These are phyloP conservation scores for Cladosporium sp. DNA, from an alignment of 2,329 filamentous ascomycete genomes.

Conservation along the genomic window DNA sequence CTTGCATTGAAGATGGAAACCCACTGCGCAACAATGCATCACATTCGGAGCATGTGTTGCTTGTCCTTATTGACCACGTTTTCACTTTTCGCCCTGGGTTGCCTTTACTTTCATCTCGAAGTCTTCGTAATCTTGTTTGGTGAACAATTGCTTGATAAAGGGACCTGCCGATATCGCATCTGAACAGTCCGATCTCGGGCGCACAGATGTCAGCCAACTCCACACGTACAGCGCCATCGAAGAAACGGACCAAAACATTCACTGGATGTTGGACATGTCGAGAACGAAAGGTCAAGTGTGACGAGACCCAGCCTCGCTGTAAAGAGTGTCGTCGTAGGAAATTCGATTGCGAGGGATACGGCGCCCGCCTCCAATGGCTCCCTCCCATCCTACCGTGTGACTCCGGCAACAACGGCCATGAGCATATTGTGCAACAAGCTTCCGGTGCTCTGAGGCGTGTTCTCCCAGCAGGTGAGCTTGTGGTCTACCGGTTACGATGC, in stretches of 20 bases:
- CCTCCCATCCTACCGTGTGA: neutral
- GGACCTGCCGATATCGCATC: no score
- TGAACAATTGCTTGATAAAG: no score
- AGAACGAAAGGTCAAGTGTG: slow-evolving; percentile 9
- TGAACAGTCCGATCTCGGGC: no score
- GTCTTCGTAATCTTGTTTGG: no score
- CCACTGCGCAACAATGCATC: no score
- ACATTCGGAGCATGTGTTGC: no score
- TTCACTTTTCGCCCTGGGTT: no score
- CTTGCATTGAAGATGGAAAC: neutral
- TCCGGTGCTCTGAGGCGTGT: neutral
- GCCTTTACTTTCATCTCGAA: no score
- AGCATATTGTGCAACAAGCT: neutral
- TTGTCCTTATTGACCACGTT: no score
- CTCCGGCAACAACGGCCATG: no score
- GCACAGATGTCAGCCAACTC: neutral
- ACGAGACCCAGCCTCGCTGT: neutral
- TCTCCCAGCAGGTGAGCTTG: neutral
- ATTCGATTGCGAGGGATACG: neutral
- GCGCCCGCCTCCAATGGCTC: slow-evolving; percentile 4
- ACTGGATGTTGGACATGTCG: slow-evolving; percentile 10
- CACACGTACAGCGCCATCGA: neutral
- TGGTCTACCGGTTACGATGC: no score
- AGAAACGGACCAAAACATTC: slow-evolving; percentile 10
- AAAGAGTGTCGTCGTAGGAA: neutral